A percentile compares a stretch with the other conserved stretches of the same genome.
These are phyloP conservation scores for Pachysolen tannophilus DNA, from an alignment of 805 yeast species.

Conservation along the genomic window DNA sequence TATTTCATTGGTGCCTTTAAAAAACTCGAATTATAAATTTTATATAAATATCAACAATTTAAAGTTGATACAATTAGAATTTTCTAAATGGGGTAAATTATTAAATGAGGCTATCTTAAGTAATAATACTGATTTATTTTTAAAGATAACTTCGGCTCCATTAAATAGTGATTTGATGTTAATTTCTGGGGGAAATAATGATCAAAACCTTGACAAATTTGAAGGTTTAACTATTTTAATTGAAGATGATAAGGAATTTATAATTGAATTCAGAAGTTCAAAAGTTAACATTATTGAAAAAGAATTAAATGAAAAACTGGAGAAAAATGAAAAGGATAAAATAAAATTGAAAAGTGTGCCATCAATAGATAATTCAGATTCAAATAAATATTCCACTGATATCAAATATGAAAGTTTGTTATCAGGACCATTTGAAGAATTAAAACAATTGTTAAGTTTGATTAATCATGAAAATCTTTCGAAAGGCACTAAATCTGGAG, in stretches of 20 bases:
- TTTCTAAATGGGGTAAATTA: slow-evolving; percentile 17
- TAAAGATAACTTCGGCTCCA: slow-evolving; percentile 5
- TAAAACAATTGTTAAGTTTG: background rate
- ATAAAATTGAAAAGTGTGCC: slow-evolving; percentile 1
- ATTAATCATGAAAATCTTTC: background rate
- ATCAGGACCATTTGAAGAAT: slow-evolving; percentile 1
- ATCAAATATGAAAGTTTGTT: background rate
- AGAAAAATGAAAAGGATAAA: background rate
- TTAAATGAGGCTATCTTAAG: slow-evolving; percentile 12
- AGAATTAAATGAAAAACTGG: too few species aligned
- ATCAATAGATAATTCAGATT: background rate
- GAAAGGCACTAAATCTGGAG: background rate
- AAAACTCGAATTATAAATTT: slow-evolving; percentile 9
- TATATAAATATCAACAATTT: slow-evolving; percentile 14
- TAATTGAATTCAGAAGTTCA: slow-evolving; percentile 1
- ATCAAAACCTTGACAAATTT: background rate
- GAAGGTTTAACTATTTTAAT: slow-evolving; percentile 1
- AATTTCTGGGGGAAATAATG: background rate
- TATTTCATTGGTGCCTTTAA: slow-evolving; percentile 3
- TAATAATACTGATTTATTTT: slow-evolving; percentile 14
- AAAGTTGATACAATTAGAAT: slow-evolving; percentile 19
- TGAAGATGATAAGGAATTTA: background rate
- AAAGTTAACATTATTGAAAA: background rate
- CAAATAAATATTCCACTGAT: background rate
- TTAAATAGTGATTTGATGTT: background rate